These are phyloP conservation scores for Tolypocladium inflatum DNA, from an alignment of 2,329 filamentous ascomycete genomes.

Conservation along the genomic window DNA sequence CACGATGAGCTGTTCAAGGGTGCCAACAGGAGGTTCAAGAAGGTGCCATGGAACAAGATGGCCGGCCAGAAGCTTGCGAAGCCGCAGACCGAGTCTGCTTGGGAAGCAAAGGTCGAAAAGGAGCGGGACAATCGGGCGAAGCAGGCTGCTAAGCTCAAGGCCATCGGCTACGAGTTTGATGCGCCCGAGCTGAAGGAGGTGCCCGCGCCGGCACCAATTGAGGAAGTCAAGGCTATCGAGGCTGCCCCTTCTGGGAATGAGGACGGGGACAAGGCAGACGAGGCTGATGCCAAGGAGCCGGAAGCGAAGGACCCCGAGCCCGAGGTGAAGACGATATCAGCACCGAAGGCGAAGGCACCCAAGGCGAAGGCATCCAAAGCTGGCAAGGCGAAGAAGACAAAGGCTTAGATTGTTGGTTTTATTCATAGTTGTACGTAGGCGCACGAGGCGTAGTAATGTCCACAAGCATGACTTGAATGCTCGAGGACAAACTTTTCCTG, in stretches of 20 bases:
- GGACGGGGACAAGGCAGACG: slow-evolving; percentile 9
- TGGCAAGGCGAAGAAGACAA: slow-evolving; percentile 27
- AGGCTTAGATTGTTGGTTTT: slow-evolving; percentile 17
- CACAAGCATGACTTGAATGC: not conserved
- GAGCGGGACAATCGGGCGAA: slow-evolving; percentile 62
- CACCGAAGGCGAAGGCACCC: slow-evolving; percentile 22
- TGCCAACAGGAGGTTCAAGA: slow-evolving; percentile 82
- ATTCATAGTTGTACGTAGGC: slow-evolving; percentile 4
- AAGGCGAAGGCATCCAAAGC: slow-evolving; percentile 8
- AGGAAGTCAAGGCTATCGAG: slow-evolving; percentile 26
- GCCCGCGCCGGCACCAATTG: slow-evolving; percentile 29
- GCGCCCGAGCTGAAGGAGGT: slow-evolving; percentile 58
- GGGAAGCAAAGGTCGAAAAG: slow-evolving; percentile 64
- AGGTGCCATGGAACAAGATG: slow-evolving; percentile 79
- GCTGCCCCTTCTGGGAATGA: slow-evolving; percentile 14
- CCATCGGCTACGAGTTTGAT: slow-evolving; percentile 75
- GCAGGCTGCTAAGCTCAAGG: slow-evolving; percentile 67
- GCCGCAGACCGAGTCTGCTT: slow-evolving; percentile 64
- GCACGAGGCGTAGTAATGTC: not conserved
- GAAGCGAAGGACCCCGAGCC: slow-evolving; percentile 8
- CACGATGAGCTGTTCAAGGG: slow-evolving; percentile 82
- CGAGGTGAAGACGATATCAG: slow-evolving; percentile 13
- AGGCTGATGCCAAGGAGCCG: slow-evolving; percentile 11
- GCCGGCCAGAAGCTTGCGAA: slow-evolving; percentile 65
- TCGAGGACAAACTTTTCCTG: not conserved